Evolutionary conservation across 768 basidiomycete genomes (phyloP).

Genomic region (Podaxis sp.): DNA sequence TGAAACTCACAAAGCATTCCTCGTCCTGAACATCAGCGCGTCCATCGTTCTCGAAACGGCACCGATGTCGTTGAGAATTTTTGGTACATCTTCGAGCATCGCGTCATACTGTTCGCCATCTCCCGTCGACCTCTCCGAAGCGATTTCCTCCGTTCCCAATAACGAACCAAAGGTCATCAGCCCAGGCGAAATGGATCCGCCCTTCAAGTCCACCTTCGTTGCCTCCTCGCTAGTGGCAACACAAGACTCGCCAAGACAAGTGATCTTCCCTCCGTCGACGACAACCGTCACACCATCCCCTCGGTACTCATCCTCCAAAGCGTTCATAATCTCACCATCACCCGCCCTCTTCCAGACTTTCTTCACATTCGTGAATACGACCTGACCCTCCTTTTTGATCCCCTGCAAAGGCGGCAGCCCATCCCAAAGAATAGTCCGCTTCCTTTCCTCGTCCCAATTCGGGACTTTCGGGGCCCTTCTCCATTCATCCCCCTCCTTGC

Average conservation of each 20-base stretch:
- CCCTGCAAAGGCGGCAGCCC: constrained; percentile 66
- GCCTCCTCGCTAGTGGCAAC: constrained; percentile 21
- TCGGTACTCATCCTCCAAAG: constrained; percentile 19
- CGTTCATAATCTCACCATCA: constrained; percentile 32
- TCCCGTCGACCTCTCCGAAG: constrained; percentile 63
- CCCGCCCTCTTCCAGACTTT: constrained; percentile 40
- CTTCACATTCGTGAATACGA: constrained; percentile 69
- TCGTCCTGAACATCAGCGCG: constrained; percentile 68
- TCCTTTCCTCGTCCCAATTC: constrained; percentile 63
- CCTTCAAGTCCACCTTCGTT: constrained; percentile 57
- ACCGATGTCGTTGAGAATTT: constrained; percentile 48
- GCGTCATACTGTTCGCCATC: constrained; percentile 65
- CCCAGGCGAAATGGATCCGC: constrained; percentile 69
- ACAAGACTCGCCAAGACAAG: constrained; percentile 46
- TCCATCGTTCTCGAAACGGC: constrained; percentile 67
- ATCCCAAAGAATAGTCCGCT: constrained; percentile 58
- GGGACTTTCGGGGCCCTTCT: constrained; percentile 52
- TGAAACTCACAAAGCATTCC: constrained; percentile 66
- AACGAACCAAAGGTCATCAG: constrained; percentile 66
- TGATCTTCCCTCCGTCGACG: constrained; percentile 50
- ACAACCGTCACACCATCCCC: constrained; percentile 34
- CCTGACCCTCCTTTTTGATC: constrained; percentile 30
- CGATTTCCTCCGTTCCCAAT: constrained; percentile 77
- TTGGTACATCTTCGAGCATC: constrained; percentile 39
- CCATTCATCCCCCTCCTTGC: constrained; percentile 44